Conservation (phyloP, 139 green algal genomes). For the Eudorina sp. region DNA sequence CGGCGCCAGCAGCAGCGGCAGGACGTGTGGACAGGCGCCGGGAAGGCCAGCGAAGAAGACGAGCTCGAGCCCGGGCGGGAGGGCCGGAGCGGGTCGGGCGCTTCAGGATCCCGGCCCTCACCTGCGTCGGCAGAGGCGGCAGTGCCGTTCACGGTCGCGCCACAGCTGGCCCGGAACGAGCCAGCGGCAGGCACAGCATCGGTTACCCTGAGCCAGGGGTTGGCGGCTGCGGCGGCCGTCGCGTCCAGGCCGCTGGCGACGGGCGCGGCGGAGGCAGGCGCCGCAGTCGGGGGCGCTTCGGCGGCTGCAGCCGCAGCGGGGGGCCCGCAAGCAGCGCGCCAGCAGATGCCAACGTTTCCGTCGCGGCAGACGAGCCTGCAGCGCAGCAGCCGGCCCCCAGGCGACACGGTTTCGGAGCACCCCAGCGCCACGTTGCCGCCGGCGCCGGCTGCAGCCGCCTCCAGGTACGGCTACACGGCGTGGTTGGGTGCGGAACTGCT, state of each 20-base stretch:
- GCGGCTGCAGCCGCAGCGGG: not conserved
- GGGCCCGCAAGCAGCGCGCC: not conserved
- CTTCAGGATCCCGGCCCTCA: no score
- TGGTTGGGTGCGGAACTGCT: no score
- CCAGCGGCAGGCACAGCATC: no score
- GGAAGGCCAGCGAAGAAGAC: not conserved
- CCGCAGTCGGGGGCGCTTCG: not conserved
- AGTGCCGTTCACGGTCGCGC: no score
- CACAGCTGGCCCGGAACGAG: no score
- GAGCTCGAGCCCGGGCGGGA: not conserved
- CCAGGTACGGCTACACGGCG: not conserved
- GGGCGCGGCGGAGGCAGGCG: no score
- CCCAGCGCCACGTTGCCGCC: not conserved
- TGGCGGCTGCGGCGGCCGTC: not conserved
- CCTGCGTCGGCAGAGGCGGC: no score
- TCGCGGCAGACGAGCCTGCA: not conserved
- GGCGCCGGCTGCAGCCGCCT: not conserved
- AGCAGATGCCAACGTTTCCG: slow-evolving; percentile 32
- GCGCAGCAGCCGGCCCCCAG: not conserved
- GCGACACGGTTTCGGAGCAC: not conserved
- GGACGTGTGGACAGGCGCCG: no score
- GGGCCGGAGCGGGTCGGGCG: no score
- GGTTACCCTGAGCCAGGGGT: not conserved
- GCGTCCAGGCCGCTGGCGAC: not conserved
- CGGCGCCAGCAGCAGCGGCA: not conserved